Base-by-base conservation (phyloP, 805 yeast genomes). In the Cyberlindnera sargentensis region DNA sequence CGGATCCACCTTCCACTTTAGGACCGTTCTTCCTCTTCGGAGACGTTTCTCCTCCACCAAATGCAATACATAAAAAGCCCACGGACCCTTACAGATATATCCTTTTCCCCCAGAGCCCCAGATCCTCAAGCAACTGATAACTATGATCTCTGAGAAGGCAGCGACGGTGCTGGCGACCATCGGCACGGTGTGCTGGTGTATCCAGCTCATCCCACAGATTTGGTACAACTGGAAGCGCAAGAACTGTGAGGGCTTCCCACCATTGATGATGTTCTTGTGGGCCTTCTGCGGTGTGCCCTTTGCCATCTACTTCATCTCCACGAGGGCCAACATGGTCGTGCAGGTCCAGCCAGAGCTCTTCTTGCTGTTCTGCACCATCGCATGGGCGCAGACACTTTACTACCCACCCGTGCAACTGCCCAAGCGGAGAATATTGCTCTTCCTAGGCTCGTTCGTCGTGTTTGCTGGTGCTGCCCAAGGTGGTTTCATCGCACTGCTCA, bases 141-240 rank as follows among this genome's bases (percentile, higher is more conserved):
- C 30, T 9, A 57, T 57, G 59, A 53, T 57, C 32, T 49, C 53
- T 25, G 62, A 57, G 24, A 56, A 50, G 44, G 87, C 86, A 1
- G 75, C 85, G 15, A 85, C 84, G 40, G 88, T 82, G 6, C 70
- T 88, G 43, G 96, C 88, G 2, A 89, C 96, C 9, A 70, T 86
- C 2, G 97, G 96, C 5, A 91, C 98, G 0, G 79, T 90, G 2
- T 73, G 85, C 45, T 91, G 97, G 97, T 90, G 97, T 62, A 67
- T 90, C 50, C 97, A 91, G 64, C 67, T 91, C 50, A 71, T 89
- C 1, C 97, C 97, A 2, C 98, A 86, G 57, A 81, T 90, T 37
- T 69, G 78, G 45, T 71, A 79, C 58, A 90, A 91, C 59, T 89
- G 75, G 66, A 70, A 71, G 45, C 73, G 75, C 7, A 88, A 91